Evolutionary conservation across 2,329 filamentous ascomycete species (phyloP), one percentile per base, ranked within the genome.

Genomic region (Claviceps sorghi): DNA sequence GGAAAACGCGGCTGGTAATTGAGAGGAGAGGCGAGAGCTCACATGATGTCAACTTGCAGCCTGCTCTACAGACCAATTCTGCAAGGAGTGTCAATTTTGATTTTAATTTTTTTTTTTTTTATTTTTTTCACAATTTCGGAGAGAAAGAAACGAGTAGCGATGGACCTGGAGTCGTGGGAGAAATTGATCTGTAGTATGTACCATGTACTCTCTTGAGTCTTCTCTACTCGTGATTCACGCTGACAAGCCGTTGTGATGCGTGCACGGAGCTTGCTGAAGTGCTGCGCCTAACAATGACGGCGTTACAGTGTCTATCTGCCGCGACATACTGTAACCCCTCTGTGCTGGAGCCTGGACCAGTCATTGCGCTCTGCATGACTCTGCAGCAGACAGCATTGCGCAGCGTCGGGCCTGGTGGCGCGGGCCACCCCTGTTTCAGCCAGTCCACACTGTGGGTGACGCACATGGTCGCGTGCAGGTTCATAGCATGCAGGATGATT

Each of bases 391-490:
- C n/a, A 21, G 46, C 34, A 26, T 9, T 26, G 21, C 34, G 41
- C 38, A 22, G 38, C 3, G 34, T 21, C 17, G 10, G 29, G 10
- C 38, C 38, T 21, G 15, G 38, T 36, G 29, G 48, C 29, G 29
- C 5, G 21, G 48, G 48, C 7, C 6, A 4, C 17, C 17, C 49
- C 22, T 29, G 32, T 51, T 13, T 38, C 6, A 13, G 21, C 10
- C 22, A 15, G 13, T 13, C 22, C 22, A 52, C 59, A 62, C 61
- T 58, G 58, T 58, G 10, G 2, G 1, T 38, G 54, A 11, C 38
- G 36, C 50, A 52, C 43, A 6, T 40, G 13, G 34, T 1, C 21
- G 17, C 2, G 15, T 11, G 6, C 2, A 17, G 4, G 2, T 26
- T 6, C 15, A 4, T 2, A 9, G 7, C 13, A 48, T 48, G 47